Evolutionary conservation across 805 yeast genomes (phyloP).

Genomic region (Starmerella roubikii): DNA sequence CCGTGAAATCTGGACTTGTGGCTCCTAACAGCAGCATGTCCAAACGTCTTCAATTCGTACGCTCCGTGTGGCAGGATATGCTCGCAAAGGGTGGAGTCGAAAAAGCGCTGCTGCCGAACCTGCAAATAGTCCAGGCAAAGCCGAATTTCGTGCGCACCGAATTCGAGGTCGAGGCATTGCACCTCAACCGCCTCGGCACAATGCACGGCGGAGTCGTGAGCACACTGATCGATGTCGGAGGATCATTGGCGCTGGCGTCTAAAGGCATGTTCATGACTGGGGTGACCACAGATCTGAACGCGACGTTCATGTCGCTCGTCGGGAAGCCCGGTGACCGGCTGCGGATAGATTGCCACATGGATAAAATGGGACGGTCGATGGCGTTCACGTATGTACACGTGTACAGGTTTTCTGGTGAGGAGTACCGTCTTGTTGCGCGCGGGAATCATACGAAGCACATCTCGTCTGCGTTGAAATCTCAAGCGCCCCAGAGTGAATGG

Average conservation of each 20-base stretch:
- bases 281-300: slow-evolving; percentile 31
- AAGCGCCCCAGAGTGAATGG: too few species aligned
- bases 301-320: slow-evolving; percentile 29
- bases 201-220: slow-evolving; percentile 34
- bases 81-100: slow-evolving; percentile 20
- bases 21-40: not conserved
- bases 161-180: slow-evolving; percentile 25
- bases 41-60: slow-evolving; percentile 19
- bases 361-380: slow-evolving; percentile 29
- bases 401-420: slow-evolving; percentile 14
- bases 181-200: slow-evolving; percentile 29
- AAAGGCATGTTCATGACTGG: slow-evolving; percentile 32
- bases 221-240: slow-evolving; percentile 32
- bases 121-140: slow-evolving; percentile 22
- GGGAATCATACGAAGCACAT: slow-evolving; percentile 34
- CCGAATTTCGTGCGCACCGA: slow-evolving; percentile 27
- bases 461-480: slow-evolving; percentile 26
- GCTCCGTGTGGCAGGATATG: slow-evolving; percentile 20
- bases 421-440: slow-evolving; percentile 24
- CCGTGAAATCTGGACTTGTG: too few species aligned
- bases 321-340: slow-evolving; percentile 25
- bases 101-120: slow-evolving; percentile 13
- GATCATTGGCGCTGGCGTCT: slow-evolving; percentile 32
- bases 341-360: slow-evolving; percentile 23
- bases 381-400: slow-evolving; percentile 30